phyloP scores from a whole-genome alignment of 2,329 filamentous ascomycete genomes.

The Xylariaceae sp. region DNA sequence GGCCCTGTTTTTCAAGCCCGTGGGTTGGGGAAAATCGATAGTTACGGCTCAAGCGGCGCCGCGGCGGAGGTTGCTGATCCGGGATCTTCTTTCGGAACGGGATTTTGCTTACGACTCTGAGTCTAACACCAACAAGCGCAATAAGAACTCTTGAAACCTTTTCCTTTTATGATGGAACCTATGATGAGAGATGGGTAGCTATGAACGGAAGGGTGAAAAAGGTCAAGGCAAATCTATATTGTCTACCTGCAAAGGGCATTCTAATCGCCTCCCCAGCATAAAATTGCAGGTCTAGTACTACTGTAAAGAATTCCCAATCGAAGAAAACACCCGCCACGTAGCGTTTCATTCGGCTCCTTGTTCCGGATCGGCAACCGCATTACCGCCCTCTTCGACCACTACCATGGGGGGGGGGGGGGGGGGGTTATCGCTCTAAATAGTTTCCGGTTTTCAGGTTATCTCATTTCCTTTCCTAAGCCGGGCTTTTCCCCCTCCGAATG shows the following conservation, averaged over 20 bases:
- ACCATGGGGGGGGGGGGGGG: no score
- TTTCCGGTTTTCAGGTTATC: neutral
- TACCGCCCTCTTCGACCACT: neutral
- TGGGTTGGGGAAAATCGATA: conserved; percentile 28
- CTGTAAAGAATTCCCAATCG: neutral
- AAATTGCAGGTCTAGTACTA: neutral
- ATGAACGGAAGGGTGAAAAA: neutral
- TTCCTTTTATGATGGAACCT: neutral
- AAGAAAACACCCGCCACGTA: neutral
- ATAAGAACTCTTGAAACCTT: neutral
- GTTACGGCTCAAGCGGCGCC: conserved; percentile 12
- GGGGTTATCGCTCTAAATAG: neutral
- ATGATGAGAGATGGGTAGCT: neutral
- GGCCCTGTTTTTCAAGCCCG: conserved; percentile 15
- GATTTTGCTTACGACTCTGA: neutral
- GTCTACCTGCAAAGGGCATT: neutral
- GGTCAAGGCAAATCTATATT: neutral
- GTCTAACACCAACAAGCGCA: neutral
- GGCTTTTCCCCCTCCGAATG: conserved; percentile 15
- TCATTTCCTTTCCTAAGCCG: neutral
- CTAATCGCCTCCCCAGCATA: neutral
- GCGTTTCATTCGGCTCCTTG: conserved; percentile 21
- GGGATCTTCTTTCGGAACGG: conserved; percentile 34
- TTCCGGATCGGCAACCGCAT: conserved; percentile 16
- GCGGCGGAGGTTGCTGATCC: conserved; percentile 37